A percentile compares a stretch with the other conserved stretches of the same genome.
phyloP scores from a whole-genome alignment of 495 filamentous ascomycete species.

The Penicillium fimorum region DNA sequence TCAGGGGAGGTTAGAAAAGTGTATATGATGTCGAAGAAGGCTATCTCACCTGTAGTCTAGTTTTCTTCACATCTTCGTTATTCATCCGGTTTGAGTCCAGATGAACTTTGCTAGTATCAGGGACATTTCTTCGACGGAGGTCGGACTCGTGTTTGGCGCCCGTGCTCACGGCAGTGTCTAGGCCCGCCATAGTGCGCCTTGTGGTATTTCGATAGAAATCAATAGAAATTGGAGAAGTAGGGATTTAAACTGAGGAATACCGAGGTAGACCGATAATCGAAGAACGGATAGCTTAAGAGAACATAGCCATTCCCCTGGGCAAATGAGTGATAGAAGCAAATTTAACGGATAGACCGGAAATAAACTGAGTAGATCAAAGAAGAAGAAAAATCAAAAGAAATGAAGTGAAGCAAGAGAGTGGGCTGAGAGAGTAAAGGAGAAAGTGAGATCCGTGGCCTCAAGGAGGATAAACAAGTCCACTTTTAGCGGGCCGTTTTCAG shows the following conservation, averaged over 20 bases:
- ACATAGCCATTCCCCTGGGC: slow-evolving; percentile 15
- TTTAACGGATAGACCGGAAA: slow-evolving; percentile 9
- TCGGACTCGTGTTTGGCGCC: slow-evolving; percentile 67
- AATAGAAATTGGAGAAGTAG: not conserved
- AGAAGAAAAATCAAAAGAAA: slow-evolving; percentile 11
- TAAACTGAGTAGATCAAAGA: not conserved
- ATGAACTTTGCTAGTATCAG: slow-evolving; percentile 45
- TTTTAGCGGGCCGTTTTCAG: slow-evolving; percentile 25
- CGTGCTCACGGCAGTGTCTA: slow-evolving; percentile 53
- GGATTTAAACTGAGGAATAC: not conserved
- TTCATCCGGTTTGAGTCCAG: slow-evolving; percentile 33
- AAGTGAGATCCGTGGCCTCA: slow-evolving; percentile 19
- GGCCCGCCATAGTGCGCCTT: slow-evolving; percentile 30
- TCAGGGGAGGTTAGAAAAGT: not conserved
- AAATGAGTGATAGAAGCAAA: slow-evolving; percentile 12
- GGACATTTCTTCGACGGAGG: slow-evolving; percentile 72
- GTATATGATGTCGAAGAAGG: not conserved
- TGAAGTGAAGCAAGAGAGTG: slow-evolving; percentile 7
- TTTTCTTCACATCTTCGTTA: slow-evolving; percentile 64
- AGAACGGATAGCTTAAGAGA: slow-evolving; percentile 11
- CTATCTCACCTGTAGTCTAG: slow-evolving; percentile 34
- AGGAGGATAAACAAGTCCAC: slow-evolving; percentile 21
- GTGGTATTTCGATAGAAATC: not conserved
- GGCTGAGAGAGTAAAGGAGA: slow-evolving; percentile 10
- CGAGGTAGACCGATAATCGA: slow-evolving; percentile 11